phyloP scores from a whole-genome alignment of 345 rosid species.

The Gossypium arboreum region DNA sequence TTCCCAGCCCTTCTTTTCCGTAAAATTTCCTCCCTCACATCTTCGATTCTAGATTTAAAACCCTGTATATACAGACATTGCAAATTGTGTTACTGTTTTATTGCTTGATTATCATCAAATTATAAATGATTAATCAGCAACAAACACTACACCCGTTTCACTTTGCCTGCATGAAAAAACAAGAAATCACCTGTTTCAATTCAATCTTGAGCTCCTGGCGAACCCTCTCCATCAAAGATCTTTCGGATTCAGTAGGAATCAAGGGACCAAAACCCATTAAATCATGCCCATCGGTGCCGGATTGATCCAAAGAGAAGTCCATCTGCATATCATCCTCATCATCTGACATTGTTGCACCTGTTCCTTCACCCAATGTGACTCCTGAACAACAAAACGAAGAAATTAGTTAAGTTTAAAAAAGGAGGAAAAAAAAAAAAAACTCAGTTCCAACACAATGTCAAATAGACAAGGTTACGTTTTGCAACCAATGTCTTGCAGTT shows the following conservation, averaged over 20 bases:
- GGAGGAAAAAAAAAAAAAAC: too few relatives aligned
- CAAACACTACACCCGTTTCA: neutral
- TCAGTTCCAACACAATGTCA: too few relatives aligned
- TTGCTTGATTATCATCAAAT: neutral
- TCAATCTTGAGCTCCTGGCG: constrained; percentile 95
- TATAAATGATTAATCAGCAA: neutral
- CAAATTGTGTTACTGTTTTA: neutral
- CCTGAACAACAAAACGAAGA: constrained; percentile 35
- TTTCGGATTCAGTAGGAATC: constrained; percentile 91
- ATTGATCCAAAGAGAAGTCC: constrained; percentile 76
- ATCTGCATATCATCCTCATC: constrained; percentile 88
- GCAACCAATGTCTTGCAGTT: neutral
- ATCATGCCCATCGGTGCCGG: constrained; percentile 55
- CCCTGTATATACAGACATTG: constrained; percentile 41
- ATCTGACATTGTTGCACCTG: constrained; percentile 94
- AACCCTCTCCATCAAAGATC: constrained; percentile 98
- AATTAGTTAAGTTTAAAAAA: neutral
- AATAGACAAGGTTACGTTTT: too few relatives aligned
- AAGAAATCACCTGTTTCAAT: constrained; percentile 69
- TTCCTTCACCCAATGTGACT: constrained; percentile 73
- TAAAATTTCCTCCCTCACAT: constrained; percentile 94
- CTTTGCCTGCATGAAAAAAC: neutral
- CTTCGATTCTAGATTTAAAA: constrained; percentile 89
- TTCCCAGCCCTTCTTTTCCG: constrained; percentile 97
- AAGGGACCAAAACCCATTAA: constrained; percentile 91